Base-by-base conservation (phyloP, 768 basidiomycete species). In the Tulasnella sp. region DNA sequence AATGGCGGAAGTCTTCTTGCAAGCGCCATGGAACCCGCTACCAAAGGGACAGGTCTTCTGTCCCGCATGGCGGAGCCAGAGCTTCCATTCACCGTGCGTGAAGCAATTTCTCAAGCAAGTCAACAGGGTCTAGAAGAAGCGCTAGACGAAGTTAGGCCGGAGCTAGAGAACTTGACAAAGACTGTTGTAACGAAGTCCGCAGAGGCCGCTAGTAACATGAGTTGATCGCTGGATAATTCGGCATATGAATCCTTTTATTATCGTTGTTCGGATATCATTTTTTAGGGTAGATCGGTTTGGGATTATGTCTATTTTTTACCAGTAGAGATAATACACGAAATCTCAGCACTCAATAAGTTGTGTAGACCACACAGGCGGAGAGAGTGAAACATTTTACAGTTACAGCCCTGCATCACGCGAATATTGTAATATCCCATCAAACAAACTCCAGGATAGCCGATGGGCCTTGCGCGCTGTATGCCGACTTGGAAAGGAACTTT, bases 401-500 rank as follows among this genome's bases (percentile, higher is more conserved):
- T n/a, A n/a, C n/a, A n/a, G n/a, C n/a, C n/a, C n/a, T n/a, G n/a
- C n/a, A n/a, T n/a, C n/a, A n/a, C n/a, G n/a, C n/a, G n/a, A n/a
- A n/a, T n/a, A n/a, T n/a, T n/a, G n/a, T n/a, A n/a, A n/a, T n/a
- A n/a, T n/a, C n/a, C 5, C 6, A 5, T 20, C 37, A 48, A n/a
- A 55, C 19, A 24, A 80, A 81, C 54, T 82, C 85, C 54, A 88
- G 75, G 37, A 89, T 73, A 12, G 79, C 71, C 39, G 76, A 77
- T 0, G 87, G 87, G 0, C 87, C 87, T 54, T 73, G 78, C 54
- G 63, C 71, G 8, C 75, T 70, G 62, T 88, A 90, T 59, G 88
- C 87, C 19, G 73, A 69, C 64, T 90, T 90, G 19, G 83, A 79
- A 8, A 88, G 81, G 59, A 76, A 88, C 55, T 75, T 85, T 55